Conservation (phyloP, 768 basidiomycete genomes). For the Xanthoconium purpureum region DNA sequence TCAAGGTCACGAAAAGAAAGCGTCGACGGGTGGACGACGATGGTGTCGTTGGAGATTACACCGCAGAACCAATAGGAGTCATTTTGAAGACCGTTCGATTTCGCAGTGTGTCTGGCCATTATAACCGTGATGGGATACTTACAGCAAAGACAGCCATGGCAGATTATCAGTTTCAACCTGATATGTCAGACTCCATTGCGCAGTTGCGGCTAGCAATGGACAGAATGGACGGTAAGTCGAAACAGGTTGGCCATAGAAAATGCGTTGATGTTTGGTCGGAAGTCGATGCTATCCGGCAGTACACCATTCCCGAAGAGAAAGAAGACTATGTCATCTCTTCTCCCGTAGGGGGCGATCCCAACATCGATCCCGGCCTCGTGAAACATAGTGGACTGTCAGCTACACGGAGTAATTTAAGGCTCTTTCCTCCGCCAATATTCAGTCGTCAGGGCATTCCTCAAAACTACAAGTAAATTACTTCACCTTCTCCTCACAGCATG, state of each 20-base stretch:
- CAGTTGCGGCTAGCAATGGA: constrained; percentile 72
- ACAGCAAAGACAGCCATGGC: constrained; percentile 69
- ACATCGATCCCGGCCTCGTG: constrained; percentile 50
- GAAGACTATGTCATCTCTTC: constrained; percentile 53
- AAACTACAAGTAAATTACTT: constrained; percentile 64
- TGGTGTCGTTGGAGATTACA: constrained; percentile 62
- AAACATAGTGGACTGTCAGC: constrained; percentile 12
- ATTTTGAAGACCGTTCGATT: constrained; percentile 85
- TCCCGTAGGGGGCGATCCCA: constrained; percentile 32
- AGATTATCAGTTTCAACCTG: constrained; percentile 87
- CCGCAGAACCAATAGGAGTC: constrained; percentile 66
- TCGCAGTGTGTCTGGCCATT: constrained; percentile 61
- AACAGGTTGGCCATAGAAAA: not conserved
- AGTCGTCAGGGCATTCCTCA: constrained; percentile 77
- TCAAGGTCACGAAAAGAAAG: constrained; percentile 78
- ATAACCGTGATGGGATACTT: not conserved
- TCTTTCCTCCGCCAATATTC: constrained; percentile 89
- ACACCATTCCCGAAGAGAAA: constrained; percentile 62
- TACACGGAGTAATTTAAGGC: constrained; percentile 57
- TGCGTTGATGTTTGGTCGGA: constrained; percentile 3
- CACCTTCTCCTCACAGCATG: not conserved
- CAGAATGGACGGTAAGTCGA: constrained; percentile 72
- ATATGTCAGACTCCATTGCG: constrained; percentile 65
- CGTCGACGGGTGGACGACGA: constrained; percentile 39
- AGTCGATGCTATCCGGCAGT: constrained; percentile 78